A percentile compares a stretch with the other conserved stretches of the same genome.
These are phyloP conservation scores for Gaultheria prostrata DNA, from an alignment of 148 eudicot species.

Conservation along the genomic window DNA sequence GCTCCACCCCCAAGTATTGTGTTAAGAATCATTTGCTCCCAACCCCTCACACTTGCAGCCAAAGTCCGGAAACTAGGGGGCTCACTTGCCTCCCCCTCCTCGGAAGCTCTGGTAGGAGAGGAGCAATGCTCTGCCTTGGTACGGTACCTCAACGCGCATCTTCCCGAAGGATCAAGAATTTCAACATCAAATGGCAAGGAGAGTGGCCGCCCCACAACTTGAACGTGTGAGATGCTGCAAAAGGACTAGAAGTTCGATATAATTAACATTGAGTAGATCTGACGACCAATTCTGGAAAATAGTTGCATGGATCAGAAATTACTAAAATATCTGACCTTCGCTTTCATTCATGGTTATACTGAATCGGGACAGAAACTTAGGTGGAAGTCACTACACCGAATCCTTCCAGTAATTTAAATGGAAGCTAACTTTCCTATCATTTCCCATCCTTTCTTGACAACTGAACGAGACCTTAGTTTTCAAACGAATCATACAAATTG, in stretches of 20 bases:
- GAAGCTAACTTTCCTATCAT: too few relatives aligned
- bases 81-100: constrained; percentile 14
- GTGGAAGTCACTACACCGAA: neutral
- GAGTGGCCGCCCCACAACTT: constrained; percentile 54
- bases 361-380: neutral
- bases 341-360: neutral
- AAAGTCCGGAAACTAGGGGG: constrained; percentile 23
- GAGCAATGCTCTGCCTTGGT: constrained; percentile 26
- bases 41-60: constrained; percentile 31
- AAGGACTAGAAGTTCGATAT: neutral
- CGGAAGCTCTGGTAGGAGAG: constrained; percentile 20
- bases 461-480: too few relatives aligned
- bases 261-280: neutral
- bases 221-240: constrained; percentile 55
- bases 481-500: too few relatives aligned
- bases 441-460: too few relatives aligned
- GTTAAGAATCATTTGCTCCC: constrained; percentile 50
- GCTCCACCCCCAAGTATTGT: too few relatives aligned
- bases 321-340: neutral
- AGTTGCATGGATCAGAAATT: neutral
- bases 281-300: neutral
- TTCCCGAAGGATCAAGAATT: constrained; percentile 41
- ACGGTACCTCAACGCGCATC: constrained; percentile 40
- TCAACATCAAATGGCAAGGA: constrained; percentile 49
- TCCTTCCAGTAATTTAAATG: neutral